phyloP scores from a whole-genome alignment of 2,329 filamentous ascomycete genomes.

The Monosporascus sp. region DNA sequence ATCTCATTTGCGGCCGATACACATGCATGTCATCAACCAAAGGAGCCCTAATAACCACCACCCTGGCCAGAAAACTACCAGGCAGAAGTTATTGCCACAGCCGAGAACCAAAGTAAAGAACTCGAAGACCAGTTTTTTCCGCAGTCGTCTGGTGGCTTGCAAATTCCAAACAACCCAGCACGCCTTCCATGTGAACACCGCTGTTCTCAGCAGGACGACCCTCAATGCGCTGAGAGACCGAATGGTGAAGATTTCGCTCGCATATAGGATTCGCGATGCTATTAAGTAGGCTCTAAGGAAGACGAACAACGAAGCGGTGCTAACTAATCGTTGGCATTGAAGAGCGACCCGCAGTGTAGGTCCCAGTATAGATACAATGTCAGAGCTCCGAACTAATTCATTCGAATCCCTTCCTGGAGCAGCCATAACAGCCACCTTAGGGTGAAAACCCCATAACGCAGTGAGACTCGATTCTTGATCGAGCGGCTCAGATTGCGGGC shows the following conservation, averaged over 20 bases:
- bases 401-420: constrained; percentile 31
- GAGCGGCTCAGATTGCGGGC: background rate
- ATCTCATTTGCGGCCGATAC: constrained; percentile 23
- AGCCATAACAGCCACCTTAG: constrained; percentile 33
- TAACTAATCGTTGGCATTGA: constrained; percentile 31
- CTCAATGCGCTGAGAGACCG: constrained; percentile 25
- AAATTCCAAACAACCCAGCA: constrained; percentile 32
- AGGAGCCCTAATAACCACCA: constrained; percentile 43
- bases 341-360: constrained; percentile 31
- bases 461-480: background rate
- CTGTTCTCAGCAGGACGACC: constrained; percentile 3
- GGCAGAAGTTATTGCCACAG: constrained; percentile 41
- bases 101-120: constrained; percentile 48
- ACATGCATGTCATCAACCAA: constrained; percentile 30
- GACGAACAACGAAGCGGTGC: constrained; percentile 26
- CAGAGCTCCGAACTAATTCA: constrained; percentile 23
- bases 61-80: constrained; percentile 54
- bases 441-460: constrained; percentile 5
- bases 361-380: constrained; percentile 27
- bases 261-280: constrained; percentile 22
- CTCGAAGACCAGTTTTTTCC: constrained; percentile 47
- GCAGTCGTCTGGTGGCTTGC: constrained; percentile 24
- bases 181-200: constrained; percentile 11
- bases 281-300: constrained; percentile 27
- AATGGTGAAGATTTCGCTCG: constrained; percentile 24